Evolutionary conservation across 1,284 basidiomycete genomes (phyloP).

Genomic region (Psilocybe mexicana): DNA sequence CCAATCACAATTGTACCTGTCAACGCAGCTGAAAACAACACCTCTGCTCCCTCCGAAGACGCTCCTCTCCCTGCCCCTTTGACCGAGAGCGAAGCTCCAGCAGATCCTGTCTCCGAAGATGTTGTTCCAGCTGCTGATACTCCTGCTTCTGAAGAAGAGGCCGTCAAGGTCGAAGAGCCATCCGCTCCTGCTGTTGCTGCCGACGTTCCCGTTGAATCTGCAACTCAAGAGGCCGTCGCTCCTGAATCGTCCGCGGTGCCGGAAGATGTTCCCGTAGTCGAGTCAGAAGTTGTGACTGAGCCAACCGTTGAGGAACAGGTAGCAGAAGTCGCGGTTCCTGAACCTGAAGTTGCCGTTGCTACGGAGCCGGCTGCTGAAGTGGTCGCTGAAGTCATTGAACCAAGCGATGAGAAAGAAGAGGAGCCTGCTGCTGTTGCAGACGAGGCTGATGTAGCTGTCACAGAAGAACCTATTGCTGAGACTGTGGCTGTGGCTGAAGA

Average conservation of each 20-base stretch:
- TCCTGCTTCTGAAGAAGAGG: neutral
- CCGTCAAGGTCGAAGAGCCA: constrained; percentile 13
- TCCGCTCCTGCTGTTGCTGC: constrained; percentile 3
- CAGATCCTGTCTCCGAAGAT: neutral
- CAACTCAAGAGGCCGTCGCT: neutral
- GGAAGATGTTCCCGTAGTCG: neutral
- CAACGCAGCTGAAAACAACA: constrained; percentile 37
- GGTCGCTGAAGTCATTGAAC: neutral
- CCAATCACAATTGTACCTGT: constrained; percentile 40
- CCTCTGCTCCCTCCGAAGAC: constrained; percentile 11
- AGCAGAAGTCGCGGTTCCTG: neutral
- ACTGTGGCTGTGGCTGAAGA: neutral
- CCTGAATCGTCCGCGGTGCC: neutral
- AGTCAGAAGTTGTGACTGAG: neutral
- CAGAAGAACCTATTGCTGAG: neutral
- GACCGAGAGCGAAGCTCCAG: neutral
- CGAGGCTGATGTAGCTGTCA: neutral
- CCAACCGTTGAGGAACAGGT: constrained; percentile 1
- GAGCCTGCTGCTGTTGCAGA: neutral
- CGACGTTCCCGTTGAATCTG: neutral
- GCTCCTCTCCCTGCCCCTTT: neutral
- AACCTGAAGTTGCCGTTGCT: neutral
- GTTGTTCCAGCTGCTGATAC: neutral
- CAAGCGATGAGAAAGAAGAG: neutral
- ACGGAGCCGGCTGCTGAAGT: neutral